phyloP scores from a whole-genome alignment of 192 early-diverging fungal species.

The Podila horticola region DNA sequence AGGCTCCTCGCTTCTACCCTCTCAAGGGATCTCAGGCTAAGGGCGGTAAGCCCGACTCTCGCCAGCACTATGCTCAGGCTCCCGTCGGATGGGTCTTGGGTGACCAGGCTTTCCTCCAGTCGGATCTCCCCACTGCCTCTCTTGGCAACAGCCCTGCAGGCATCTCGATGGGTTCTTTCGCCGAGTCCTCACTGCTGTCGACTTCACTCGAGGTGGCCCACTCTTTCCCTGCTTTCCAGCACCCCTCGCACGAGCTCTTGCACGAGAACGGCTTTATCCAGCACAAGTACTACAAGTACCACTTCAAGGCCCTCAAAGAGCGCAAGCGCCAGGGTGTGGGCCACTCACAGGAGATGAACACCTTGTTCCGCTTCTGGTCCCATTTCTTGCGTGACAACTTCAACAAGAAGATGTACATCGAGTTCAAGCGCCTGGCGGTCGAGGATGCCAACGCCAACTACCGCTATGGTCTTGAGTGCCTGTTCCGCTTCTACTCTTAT shows the following conservation, averaged over 20 bases:
- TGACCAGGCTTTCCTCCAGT: conserved; percentile 67
- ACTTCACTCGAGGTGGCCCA: conserved; percentile 66
- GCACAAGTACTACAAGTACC: conserved; percentile 96
- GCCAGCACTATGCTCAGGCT: conserved; percentile 75
- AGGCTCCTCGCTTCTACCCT: conserved; percentile 63
- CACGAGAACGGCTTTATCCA: conserved; percentile 98
- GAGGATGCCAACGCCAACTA: conserved; percentile 89
- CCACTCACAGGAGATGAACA: conserved; percentile 97
- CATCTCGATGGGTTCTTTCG: conserved; percentile 41
- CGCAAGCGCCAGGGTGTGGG: conserved; percentile 91
- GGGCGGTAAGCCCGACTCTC: conserved; percentile 63
- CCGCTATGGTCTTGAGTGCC: conserved; percentile 96
- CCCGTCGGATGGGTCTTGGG: conserved; percentile 82
- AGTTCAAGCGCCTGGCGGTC: conserved; percentile 90
- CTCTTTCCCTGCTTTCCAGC: conserved; percentile 74
- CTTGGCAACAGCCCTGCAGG: conserved; percentile 44
- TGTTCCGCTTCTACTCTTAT: conserved; percentile 98
- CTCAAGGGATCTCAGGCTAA: conserved; percentile 52
- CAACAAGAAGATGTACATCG: conserved; percentile 92
- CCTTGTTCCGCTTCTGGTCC: conserved; percentile 97
- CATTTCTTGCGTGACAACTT: conserved; percentile 98
- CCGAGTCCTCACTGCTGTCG: conserved; percentile 47
- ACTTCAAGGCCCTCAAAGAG: conserved; percentile 91
- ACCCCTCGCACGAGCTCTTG: conserved; percentile 93
- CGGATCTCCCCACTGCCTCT: conserved; percentile 44